Conservation (phyloP, 768 basidiomycete genomes). For the Macrolepiota albuminosa region DNA sequence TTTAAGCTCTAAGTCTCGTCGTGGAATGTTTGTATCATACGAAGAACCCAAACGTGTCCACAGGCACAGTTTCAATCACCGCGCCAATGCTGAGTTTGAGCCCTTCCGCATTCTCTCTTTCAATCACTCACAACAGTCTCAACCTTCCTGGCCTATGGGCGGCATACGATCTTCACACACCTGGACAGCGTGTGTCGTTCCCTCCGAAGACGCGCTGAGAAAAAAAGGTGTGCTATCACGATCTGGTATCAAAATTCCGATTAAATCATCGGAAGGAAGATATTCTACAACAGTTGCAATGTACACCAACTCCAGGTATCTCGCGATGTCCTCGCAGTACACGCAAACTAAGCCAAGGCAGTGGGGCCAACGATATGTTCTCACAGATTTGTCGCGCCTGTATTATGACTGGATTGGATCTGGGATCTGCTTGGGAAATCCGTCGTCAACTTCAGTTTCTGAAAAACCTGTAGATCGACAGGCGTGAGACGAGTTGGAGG, state of each 20-base stretch:
- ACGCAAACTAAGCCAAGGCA: slow-evolving; percentile 36
- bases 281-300: slow-evolving; percentile 36
- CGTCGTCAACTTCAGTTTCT: not conserved
- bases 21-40: not conserved
- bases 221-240: slow-evolving; percentile 23
- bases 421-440: slow-evolving; percentile 50
- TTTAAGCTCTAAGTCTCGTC: too few species aligned
- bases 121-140: slow-evolving; percentile 45
- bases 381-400: slow-evolving; percentile 45
- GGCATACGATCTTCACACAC: slow-evolving; percentile 42
- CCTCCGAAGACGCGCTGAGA: slow-evolving; percentile 48
- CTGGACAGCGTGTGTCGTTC: slow-evolving; percentile 50
- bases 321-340: slow-evolving; percentile 55
- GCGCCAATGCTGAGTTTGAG: slow-evolving; percentile 52
- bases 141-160: slow-evolving; percentile 56
- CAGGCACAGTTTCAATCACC: slow-evolving; percentile 39
- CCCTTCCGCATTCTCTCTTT: slow-evolving; percentile 42
- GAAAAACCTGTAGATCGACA: not conserved
- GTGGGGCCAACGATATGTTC: slow-evolving; percentile 48
- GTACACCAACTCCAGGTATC: slow-evolving; percentile 61
- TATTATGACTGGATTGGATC: slow-evolving; percentile 73
- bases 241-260: not conserved
- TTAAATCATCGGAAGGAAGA: not conserved
- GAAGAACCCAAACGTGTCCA: not conserved
- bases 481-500: not conserved